These are phyloP conservation scores for Coniella vitis DNA, from an alignment of 2,329 filamentous ascomycete genomes.

Conservation along the genomic window DNA sequence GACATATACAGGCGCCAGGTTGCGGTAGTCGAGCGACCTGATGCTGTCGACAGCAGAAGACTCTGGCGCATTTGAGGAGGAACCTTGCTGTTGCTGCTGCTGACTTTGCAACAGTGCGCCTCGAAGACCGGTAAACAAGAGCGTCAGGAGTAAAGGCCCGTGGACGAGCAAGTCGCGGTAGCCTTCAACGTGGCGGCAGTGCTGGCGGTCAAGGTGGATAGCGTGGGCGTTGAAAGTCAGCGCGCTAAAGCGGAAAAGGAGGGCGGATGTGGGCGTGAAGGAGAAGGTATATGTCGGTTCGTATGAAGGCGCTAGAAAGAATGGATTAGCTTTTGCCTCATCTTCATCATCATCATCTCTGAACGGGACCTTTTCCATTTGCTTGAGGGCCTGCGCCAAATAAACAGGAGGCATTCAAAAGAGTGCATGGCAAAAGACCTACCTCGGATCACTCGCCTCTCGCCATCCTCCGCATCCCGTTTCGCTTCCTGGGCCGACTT, in stretches of 20 bases:
- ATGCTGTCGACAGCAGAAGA: slow-evolving; percentile 29
- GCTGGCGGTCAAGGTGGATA: slow-evolving; percentile 76
- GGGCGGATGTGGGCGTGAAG: slow-evolving; percentile 58
- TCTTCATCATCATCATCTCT: no score
- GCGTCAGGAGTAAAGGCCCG: slow-evolving; percentile 70
- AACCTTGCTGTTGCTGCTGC: neutral
- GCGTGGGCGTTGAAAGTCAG: slow-evolving; percentile 87
- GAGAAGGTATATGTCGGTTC: slow-evolving; percentile 3
- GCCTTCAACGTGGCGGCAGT: slow-evolving; percentile 64
- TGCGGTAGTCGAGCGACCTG: slow-evolving; percentile 64
- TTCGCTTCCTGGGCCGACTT: slow-evolving; percentile 17
- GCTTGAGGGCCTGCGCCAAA: no score
- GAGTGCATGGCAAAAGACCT: slow-evolving; percentile 4
- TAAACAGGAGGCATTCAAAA: no score
- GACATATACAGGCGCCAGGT: slow-evolving; percentile 74
- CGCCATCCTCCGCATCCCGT: slow-evolving; percentile 15
- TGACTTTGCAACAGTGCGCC: slow-evolving; percentile 21
- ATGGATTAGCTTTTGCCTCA: neutral
- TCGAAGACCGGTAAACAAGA: slow-evolving; percentile 65
- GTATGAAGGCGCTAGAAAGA: neutral
- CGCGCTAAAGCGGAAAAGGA: slow-evolving; percentile 87
- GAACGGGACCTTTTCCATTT: no score
- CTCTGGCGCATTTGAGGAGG: no score
- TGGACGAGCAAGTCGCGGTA: slow-evolving; percentile 75
- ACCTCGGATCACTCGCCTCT: slow-evolving; percentile 26